phyloP scores from a whole-genome alignment of 768 basidiomycete species.

The Termitomyces sp. region DNA sequence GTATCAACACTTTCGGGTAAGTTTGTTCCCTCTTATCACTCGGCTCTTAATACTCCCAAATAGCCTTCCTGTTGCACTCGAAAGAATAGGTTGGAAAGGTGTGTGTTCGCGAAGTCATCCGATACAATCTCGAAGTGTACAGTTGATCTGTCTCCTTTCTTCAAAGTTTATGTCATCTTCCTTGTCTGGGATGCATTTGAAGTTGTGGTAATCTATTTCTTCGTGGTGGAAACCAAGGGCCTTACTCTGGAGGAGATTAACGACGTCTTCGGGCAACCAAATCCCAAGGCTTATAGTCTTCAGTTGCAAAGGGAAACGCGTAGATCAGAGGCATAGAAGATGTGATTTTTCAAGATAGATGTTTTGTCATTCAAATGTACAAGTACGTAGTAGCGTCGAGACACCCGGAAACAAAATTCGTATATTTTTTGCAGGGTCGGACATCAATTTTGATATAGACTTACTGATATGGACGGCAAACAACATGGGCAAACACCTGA shows the following conservation, averaged over 20 bases:
- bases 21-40: constrained; percentile 6
- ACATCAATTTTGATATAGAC: background rate
- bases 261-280: constrained; percentile 38
- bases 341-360: background rate
- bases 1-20: constrained; percentile 50
- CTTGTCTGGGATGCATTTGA: constrained; percentile 46
- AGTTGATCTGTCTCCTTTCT: background rate
- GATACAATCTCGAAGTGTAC: background rate
- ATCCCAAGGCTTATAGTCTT: constrained; percentile 36
- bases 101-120: constrained; percentile 2
- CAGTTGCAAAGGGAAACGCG: constrained; percentile 11
- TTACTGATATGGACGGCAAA: background rate
- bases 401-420: no score
- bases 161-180: constrained; percentile 46
- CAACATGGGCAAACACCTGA: constrained; percentile 27
- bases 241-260: constrained; percentile 50
- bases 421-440: no score
- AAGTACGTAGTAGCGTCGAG: background rate
- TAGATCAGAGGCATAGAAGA: background rate
- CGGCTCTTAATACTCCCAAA: background rate
- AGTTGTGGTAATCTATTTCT: constrained; percentile 41
- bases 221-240: constrained; percentile 49
- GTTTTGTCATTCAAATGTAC: background rate
- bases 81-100: constrained; percentile 46
- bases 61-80: constrained; percentile 44